Conservation (phyloP, 345 rosid species). For the Camelina hispida region DNA sequence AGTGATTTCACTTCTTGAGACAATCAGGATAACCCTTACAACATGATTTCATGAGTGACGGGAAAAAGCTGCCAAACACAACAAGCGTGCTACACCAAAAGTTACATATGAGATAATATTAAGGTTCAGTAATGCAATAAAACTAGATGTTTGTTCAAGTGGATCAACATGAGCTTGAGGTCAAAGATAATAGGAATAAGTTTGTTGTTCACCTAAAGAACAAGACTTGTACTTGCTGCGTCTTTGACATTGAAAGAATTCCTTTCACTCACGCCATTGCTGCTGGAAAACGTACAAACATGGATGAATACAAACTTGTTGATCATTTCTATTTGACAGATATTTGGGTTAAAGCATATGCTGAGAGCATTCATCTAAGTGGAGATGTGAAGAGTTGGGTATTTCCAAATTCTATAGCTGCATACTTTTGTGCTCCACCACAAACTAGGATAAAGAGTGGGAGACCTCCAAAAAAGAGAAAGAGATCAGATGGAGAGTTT, state of each 20-base stretch:
- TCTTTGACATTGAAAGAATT: not conserved
- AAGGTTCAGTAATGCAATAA: not conserved
- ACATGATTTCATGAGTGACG: not conserved
- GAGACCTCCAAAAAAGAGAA: too few species aligned
- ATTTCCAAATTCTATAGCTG: too few species aligned
- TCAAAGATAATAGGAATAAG: not conserved
- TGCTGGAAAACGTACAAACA: not conserved
- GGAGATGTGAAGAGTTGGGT: too few species aligned
- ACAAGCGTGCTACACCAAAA: not conserved
- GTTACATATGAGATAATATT: not conserved
- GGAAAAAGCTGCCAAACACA: not conserved
- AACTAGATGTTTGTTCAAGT: not conserved
- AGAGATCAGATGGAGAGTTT: too few species aligned
- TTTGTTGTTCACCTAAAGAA: not conserved
- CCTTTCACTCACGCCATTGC: not conserved
- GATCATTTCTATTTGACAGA: too few species aligned
- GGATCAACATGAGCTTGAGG: not conserved
- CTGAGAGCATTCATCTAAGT: too few species aligned
- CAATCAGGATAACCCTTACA: not conserved
- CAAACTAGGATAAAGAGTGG: too few species aligned
- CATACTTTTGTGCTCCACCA: too few species aligned
- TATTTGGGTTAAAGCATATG: too few species aligned
- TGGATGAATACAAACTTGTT: not conserved
- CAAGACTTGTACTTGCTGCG: not conserved
- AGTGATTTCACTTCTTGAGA: not conserved